Base-by-base conservation (phyloP, 2,329 filamentous ascomycete genomes). In the Venturia asperata region DNA sequence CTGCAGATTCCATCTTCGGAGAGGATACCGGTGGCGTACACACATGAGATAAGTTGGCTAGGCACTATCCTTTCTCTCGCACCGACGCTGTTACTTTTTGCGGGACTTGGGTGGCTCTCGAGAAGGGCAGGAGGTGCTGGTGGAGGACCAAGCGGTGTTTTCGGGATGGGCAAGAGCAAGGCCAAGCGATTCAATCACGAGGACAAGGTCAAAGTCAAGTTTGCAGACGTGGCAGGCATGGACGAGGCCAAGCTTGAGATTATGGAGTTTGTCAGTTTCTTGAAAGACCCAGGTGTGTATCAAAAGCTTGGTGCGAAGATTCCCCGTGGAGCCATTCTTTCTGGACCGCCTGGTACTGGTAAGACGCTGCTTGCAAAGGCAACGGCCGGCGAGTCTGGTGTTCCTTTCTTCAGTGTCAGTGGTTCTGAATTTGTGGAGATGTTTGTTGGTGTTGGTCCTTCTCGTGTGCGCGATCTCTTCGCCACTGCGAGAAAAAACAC, bases 361-460 rank as follows among this genome's bases (percentile, higher is more conserved):
- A 99, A 99, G 81, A 99, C 94, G 2, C 80, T 99, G 67, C 85
- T 99, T 58, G 94, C 94, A 68, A 99, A 99, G 80, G 94, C 94
- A 17, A 99, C 94, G 11, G 94, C 94, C 62, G 94, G 94, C 74
- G 94, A 99, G 79, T 97, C 94, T 34, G 89, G 90, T 55, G 94
- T 99, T 41, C 94, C 94, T 0, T 99, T 99, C 83, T 99, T 92
- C 83, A 96, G 91, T 72, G 94, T 99, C 71, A 97, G 92, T 76
- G 94, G 94, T 74, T 99, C 94, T 61, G 94, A 99, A 76, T 99
- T 99, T 74, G 93, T 99, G 41, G 94, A 99, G 79, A 99, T 99
- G 93, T 99, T 99, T 74, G 94, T 99, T 63, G 94, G 94, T 85
- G 94, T 99, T 67, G 94, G 94, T 77, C 91, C 94, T 24, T 97